Evolutionary conservation across 257 asterid species (phyloP), one percentile per base, ranked within the genome.

Genomic region (Solanum raphanifolium): DNA sequence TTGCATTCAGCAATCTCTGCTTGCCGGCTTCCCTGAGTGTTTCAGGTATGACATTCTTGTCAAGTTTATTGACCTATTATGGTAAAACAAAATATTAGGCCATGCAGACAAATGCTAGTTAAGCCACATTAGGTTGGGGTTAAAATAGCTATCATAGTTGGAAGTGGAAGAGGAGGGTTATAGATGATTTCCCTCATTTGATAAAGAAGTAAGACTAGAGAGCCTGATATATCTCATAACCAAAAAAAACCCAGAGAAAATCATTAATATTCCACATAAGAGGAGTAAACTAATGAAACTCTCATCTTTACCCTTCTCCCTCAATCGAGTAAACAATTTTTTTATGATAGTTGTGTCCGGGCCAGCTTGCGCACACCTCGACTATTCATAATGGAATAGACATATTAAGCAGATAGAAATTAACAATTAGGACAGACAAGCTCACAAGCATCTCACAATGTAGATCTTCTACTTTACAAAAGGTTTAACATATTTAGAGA

Each of bases 1-100:
- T 21, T 74, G 95, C 91, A 18, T 92, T 92, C 83, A 89, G 87
- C 73, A 97, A 89, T 92, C 94, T 94, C 91, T 93, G 95, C 93
- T 92, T 95, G 89, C 94, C 93, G 0, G 98, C 91, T 86, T 95
- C 94, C 89, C 99, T 90, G 62, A 97, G 86, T 39, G 94, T 90
- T 85, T 82, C 98, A 31, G 98, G 90, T 88, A 97, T 89, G 90
- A 89, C 86, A 88, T 95, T 95, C 90, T 93, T 95, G 92, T 92
- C 94, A n/a, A 32, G 90, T 92, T 93, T 94, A 86, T 86, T 91
- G 23, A 39, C 94, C 98, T 95, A 78, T 74, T 58, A 62, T 46
- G 89, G 62, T 82, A 43, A 79, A 69, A 43, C 38, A 36, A 25
- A 75, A 16, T 81, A 62, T 81, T 81, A 27, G n/a, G 25, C 34